phyloP scores from a whole-genome alignment of 306 rosid species.

The Aeschynomene evenia region DNA sequence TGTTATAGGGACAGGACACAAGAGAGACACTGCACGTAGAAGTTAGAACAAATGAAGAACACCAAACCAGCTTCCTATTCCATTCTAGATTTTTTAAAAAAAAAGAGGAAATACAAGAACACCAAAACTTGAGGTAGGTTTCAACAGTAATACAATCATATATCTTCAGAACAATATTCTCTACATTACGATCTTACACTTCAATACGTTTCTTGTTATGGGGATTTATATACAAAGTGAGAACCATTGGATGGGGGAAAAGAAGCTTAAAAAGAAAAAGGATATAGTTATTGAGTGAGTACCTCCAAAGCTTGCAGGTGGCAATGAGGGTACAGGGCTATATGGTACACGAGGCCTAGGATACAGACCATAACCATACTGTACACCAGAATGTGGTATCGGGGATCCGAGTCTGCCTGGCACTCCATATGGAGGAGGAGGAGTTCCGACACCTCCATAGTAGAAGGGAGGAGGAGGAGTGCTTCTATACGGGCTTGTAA shows the following conservation, averaged over 20 bases:
- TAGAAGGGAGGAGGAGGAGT: constrained; percentile 41
- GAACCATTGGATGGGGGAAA: background rate
- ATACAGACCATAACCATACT: constrained; percentile 38
- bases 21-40: background rate
- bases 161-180: background rate
- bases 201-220: background rate
- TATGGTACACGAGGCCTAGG: constrained; percentile 34
- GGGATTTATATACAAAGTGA: background rate
- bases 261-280: background rate
- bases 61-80: too few relatives aligned
- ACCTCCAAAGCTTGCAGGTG: constrained; percentile 50
- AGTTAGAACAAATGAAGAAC: background rate
- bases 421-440: constrained; percentile 47
- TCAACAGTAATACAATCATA: too few relatives aligned
- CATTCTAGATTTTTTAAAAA: too few relatives aligned
- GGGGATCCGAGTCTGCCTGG: constrained; percentile 44
- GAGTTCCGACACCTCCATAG: constrained; percentile 41
- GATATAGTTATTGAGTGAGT: background rate
- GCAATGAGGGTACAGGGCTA: constrained; percentile 35
- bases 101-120: too few relatives aligned
- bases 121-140: background rate
- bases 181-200: background rate
- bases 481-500: constrained; percentile 41
- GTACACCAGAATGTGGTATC: constrained; percentile 37
- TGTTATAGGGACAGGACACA: background rate